Evolutionary conservation across 2,329 filamentous ascomycete species (phyloP), one percentile per base, ranked within the genome.

Genomic region (Nemania abortiva): DNA sequence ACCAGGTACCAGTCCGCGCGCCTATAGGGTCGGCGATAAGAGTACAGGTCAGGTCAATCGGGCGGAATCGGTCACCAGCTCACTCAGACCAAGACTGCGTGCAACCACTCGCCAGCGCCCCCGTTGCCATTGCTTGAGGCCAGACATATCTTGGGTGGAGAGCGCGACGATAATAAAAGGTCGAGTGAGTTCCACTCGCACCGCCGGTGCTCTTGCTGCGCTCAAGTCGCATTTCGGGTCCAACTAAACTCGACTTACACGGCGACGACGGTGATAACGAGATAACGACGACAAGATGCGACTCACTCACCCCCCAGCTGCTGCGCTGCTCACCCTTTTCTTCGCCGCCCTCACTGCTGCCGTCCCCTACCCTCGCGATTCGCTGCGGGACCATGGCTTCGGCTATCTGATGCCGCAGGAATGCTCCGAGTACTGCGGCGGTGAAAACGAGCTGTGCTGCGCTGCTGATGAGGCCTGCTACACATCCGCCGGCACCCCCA

Each of bases 371-470:
- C 86, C 86, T 50, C 82, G 81, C 74, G 84, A 88, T 72, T 80
- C 81, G 68, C 76, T 86, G 34, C 83, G 85, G 74, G 84, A 84
- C 74, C 66, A 73, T 34, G 86, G 86, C 72, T 84, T 82, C 74
- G 84, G 84, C 64, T 88, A 82, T 70, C 82, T 89, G 49, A 81
- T 84, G 80, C 80, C 78, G 22, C 83, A 86, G 70, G 78, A 77
- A 65, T 89, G 88, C 80, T 81, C 78, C 54, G 77, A 83, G 42
- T 84, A 84, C 79, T 90, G 88, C 78, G 88, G 88, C 69, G 78
- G 80, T 60, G 79, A 87, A 63, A 85, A 85, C 73, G 83, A 87
- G 76, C 85, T 84, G 78, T 90, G 88, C 80, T 90, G 88, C 75
- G 77, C 77, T 24, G 72, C 78, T 63, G 81, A 81, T 62, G 78